Evolutionary conservation across 176 grass and related monocot genomes (phyloP).

Genomic region (Pontederia crassipes): DNA sequence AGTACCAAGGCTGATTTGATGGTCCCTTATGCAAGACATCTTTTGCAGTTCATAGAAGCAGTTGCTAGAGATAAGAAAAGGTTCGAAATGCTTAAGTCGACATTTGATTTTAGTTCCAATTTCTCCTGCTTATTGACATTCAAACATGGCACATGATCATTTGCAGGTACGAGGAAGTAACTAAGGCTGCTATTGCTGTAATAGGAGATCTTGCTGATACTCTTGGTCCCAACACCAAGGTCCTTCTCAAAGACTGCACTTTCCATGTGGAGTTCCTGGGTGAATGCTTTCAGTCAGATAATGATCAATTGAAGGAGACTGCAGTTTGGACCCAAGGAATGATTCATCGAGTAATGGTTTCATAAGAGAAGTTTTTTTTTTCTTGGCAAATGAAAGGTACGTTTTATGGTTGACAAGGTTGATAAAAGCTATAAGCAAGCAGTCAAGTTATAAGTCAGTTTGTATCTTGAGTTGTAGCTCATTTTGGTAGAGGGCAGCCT

Average conservation of each 20-base stretch:
- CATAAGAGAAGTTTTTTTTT: constrained; percentile 26
- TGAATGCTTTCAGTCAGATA: constrained; percentile 51
- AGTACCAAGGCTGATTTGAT: constrained; percentile 60
- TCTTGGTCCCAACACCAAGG: constrained; percentile 49
- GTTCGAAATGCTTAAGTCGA: constrained; percentile 19
- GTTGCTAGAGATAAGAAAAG: constrained; percentile 54
- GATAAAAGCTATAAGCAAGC: too few relatives aligned
- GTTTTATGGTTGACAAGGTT: neutral
- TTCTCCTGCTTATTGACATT: neutral
- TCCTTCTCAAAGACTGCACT: constrained; percentile 38
- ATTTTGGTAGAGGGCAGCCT: too few relatives aligned
- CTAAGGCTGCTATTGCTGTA: constrained; percentile 71
- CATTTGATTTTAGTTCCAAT: neutral
- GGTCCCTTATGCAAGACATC: constrained; percentile 54
- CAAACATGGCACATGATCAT: neutral
- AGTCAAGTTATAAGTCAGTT: too few relatives aligned
- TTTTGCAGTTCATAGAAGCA: constrained; percentile 74
- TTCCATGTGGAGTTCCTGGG: constrained; percentile 68
- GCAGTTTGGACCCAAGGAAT: constrained; percentile 53
- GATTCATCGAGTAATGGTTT: constrained; percentile 59
- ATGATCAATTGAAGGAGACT: constrained; percentile 63
- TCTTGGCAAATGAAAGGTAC: neutral
- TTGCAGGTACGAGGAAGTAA: constrained; percentile 69
- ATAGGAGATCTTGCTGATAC: constrained; percentile 71
- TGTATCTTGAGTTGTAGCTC: too few relatives aligned